Conservation (phyloP, 148 eudicot species). For the Beta vulgaris region DNA sequence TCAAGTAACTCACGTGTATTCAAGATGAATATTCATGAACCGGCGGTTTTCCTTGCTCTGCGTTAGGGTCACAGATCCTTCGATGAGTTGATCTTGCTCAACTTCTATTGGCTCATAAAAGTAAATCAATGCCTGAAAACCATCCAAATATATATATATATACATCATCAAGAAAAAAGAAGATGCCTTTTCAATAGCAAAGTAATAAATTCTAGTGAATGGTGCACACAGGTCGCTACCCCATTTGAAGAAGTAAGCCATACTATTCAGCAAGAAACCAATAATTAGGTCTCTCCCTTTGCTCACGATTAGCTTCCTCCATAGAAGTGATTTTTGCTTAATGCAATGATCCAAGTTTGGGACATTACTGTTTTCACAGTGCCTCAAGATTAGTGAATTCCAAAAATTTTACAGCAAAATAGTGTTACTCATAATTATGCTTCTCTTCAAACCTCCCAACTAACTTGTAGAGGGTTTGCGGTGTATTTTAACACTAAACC, state of each 20-base stretch:
- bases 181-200: not conserved
- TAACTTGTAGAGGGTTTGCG: too few relatives aligned
- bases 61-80: conserved; percentile 72
- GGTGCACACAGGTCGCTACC: not conserved
- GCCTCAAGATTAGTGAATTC: too few relatives aligned
- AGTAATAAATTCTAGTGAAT: not conserved
- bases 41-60: conserved; percentile 91
- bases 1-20: conserved; percentile 57
- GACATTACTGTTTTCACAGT: too few relatives aligned
- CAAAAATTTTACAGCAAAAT: too few relatives aligned
- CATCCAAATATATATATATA: conserved; percentile 3
- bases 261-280: not conserved
- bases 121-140: conserved; percentile 75
- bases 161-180: conserved; percentile 8
- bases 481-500: too few relatives aligned
- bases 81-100: conserved; percentile 88
- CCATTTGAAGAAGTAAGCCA: not conserved
- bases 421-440: too few relatives aligned
- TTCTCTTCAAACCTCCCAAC: too few relatives aligned
- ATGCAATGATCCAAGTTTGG: too few relatives aligned
- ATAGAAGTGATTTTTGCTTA: too few relatives aligned
- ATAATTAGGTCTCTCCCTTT: too few relatives aligned
- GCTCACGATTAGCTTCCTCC: not conserved
- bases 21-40: conserved; percentile 82
- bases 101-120: conserved; percentile 86